Evolutionary conservation across 306 rosid genomes (phyloP).

Genomic region (Oemleria cerasiformis): DNA sequence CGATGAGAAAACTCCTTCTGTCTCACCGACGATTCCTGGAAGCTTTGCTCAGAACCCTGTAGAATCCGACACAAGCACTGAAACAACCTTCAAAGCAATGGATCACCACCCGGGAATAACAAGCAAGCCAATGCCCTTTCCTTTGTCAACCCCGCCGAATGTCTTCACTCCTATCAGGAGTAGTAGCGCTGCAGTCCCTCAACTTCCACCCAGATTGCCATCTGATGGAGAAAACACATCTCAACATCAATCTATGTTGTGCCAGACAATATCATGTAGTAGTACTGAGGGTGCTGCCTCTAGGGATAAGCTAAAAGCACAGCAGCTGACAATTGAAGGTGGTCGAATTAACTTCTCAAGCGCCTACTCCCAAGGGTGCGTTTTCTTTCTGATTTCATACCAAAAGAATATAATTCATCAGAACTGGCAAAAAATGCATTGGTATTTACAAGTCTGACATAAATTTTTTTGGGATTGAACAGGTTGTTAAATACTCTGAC

Average conservation of each 20-base stretch:
- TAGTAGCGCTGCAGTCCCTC: slow-evolving; percentile 47
- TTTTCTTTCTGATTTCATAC: not conserved
- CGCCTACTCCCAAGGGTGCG: slow-evolving; percentile 92
- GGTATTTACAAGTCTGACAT: slow-evolving; percentile 19
- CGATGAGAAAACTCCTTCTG: slow-evolving; percentile 49
- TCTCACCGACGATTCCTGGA: slow-evolving; percentile 51
- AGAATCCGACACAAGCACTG: slow-evolving; percentile 58
- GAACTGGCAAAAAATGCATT: slow-evolving; percentile 7
- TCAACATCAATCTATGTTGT: slow-evolving; percentile 38
- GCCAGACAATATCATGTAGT: slow-evolving; percentile 39
- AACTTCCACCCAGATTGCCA: slow-evolving; percentile 41
- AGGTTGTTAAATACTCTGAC: slow-evolving; percentile 87
- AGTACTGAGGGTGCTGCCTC: slow-evolving; percentile 36
- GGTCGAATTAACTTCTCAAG: slow-evolving; percentile 90
- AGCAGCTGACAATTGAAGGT: slow-evolving; percentile 73
- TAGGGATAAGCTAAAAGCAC: slow-evolving; percentile 72
- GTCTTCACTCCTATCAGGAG: slow-evolving; percentile 43
- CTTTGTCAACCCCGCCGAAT: slow-evolving; percentile 55
- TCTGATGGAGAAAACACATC: slow-evolving; percentile 52
- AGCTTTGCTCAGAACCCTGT: slow-evolving; percentile 35
- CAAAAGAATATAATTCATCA: not conserved
- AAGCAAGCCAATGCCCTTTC: slow-evolving; percentile 49
- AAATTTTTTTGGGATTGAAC: slow-evolving; percentile 25
- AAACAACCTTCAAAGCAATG: slow-evolving; percentile 50
- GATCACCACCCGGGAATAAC: slow-evolving; percentile 52